Conservation (phyloP, 106 monocot species). For the Allium fistulosum region DNA sequence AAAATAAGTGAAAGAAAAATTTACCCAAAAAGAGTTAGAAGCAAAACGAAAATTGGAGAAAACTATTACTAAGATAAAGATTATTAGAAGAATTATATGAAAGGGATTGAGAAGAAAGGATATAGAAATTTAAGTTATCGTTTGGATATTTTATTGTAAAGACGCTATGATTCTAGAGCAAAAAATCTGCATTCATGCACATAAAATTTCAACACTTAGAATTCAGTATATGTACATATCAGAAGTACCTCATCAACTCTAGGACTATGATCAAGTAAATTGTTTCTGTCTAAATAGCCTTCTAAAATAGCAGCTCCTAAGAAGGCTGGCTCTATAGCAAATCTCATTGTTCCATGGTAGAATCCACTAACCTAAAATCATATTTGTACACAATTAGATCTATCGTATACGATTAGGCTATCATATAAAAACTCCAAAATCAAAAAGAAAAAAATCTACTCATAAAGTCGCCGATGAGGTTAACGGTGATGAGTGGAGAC, state of each 20-base stretch:
- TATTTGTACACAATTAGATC: background rate
- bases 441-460: too few relatives aligned
- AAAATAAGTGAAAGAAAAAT: too few relatives aligned
- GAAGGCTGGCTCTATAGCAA: conserved; percentile 83
- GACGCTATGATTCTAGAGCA: too few relatives aligned
- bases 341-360: conserved; percentile 80
- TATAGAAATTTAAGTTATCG: background rate
- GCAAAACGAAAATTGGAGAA: too few relatives aligned
- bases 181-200: background rate
- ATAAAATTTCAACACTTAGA: background rate
- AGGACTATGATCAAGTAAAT: conserved; percentile 73
- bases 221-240: background rate
- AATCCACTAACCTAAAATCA: conserved; percentile 60
- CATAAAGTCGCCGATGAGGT: too few relatives aligned
- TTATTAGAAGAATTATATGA: too few relatives aligned
- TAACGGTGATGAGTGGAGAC: too few relatives aligned
- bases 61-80: too few relatives aligned
- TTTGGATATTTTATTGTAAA: background rate
- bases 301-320: conserved; percentile 79
- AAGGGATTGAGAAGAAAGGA: background rate
- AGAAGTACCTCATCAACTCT: conserved; percentile 80
- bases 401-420: background rate
- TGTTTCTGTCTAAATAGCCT: conserved; percentile 86
- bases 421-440: too few relatives aligned
- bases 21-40: too few relatives aligned